phyloP scores from a whole-genome alignment of 2,329 filamentous ascomycete species.

The Colletotrichum caudatum region DNA sequence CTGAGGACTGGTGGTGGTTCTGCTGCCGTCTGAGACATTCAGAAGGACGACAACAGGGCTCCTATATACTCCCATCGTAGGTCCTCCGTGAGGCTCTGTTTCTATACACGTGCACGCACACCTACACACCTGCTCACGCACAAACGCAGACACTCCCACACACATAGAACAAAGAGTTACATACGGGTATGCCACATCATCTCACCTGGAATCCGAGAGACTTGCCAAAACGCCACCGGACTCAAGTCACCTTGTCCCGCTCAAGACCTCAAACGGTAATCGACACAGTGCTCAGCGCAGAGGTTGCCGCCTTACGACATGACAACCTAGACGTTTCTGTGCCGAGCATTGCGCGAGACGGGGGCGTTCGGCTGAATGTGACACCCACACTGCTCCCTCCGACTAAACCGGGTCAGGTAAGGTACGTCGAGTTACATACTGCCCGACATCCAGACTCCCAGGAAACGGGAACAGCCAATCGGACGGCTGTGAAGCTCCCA shows the following conservation, averaged over 20 bases:
- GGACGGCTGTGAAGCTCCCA: conserved; percentile 7
- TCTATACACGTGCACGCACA: neutral
- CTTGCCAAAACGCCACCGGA: conserved; percentile 20
- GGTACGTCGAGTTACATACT: conserved; percentile 3
- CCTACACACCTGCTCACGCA: neutral
- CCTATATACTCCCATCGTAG: conserved; percentile 24
- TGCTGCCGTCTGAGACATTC: conserved; percentile 26
- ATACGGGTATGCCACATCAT: neutral
- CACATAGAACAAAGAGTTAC: neutral
- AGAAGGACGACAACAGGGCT: conserved; percentile 9
- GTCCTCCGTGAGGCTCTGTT: conserved; percentile 13
- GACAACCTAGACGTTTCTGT: neutral
- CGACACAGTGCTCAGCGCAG: neutral
- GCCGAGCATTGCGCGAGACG: conserved; percentile 4
- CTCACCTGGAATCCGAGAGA: conserved; percentile 5
- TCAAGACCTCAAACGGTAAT: neutral
- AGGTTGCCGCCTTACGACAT: conserved; percentile 15
- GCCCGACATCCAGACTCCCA: conserved; percentile 19
- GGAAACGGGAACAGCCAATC: conserved; percentile 34
- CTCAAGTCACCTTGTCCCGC: neutral
- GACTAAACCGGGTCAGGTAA: neutral
- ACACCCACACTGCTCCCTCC: neutral
- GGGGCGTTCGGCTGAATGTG: neutral
- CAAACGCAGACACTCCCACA: neutral
- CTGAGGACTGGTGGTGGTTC: neutral